These are phyloP conservation scores for Trichophyton benhamiae DNA, from an alignment of 2,329 filamentous ascomycete species.

Conservation along the genomic window DNA sequence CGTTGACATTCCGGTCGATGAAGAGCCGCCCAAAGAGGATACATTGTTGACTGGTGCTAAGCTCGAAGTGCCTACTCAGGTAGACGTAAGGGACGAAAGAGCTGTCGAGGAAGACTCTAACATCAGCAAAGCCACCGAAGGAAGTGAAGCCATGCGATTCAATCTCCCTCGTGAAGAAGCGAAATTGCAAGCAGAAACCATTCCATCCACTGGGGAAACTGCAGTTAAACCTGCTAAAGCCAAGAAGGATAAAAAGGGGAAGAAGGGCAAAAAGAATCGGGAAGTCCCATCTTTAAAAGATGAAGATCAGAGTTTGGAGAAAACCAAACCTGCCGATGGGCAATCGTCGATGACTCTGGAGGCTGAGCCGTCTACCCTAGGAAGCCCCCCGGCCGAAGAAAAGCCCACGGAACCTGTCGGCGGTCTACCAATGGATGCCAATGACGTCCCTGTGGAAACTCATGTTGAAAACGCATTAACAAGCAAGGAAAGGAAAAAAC, in stretches of 20 bases:
- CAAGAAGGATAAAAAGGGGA: constrained; percentile 6
- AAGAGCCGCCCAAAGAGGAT: background rate
- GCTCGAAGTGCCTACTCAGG: background rate
- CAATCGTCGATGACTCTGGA: background rate
- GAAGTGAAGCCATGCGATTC: background rate
- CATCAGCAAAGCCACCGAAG: background rate
- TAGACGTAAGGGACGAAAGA: background rate
- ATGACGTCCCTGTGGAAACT: background rate
- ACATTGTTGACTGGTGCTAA: background rate
- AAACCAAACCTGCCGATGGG: background rate
- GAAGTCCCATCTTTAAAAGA: background rate
- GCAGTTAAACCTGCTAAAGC: background rate
- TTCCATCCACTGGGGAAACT: background rate
- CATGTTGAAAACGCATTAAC: background rate
- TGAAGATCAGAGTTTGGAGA: background rate
- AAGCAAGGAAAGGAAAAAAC: background rate
- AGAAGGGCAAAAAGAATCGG: constrained; percentile 2
- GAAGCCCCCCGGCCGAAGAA: background rate
- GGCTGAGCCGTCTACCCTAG: background rate
- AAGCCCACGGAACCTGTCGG: background rate
- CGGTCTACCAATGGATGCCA: background rate
- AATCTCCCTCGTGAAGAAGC: background rate
- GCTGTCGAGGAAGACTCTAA: background rate
- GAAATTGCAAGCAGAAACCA: background rate
- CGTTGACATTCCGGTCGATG: background rate